These are phyloP conservation scores for Alternaria brassicae DNA, from an alignment of 2,329 filamentous ascomycete species.

Conservation along the genomic window DNA sequence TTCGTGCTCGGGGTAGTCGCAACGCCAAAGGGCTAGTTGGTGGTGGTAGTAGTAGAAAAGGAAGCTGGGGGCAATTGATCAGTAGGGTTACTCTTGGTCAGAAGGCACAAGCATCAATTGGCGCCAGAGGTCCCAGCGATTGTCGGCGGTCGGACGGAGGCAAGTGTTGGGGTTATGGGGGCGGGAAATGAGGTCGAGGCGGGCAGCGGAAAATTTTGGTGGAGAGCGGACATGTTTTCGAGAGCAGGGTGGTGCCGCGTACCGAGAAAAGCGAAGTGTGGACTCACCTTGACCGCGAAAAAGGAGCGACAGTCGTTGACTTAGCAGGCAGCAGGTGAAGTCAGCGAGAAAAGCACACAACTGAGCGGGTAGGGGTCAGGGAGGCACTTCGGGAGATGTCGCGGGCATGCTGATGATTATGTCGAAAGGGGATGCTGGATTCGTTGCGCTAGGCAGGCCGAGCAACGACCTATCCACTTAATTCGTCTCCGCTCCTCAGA, in stretches of 20 bases:
- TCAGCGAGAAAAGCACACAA: conserved; percentile 36
- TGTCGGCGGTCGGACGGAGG: conserved; percentile 21
- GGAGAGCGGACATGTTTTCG: conserved; percentile 36
- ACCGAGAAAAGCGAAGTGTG: conserved; percentile 35
- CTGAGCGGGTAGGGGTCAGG: conserved; percentile 26
- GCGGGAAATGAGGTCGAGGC: conserved; percentile 38
- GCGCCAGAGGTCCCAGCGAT: conserved; percentile 14
- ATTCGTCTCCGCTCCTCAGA: conserved; percentile 36
- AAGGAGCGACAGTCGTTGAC: conserved; percentile 47
- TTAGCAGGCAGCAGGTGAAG: conserved; percentile 36
- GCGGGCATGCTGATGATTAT: conserved; percentile 32
- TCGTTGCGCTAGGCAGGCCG: conserved; percentile 41
- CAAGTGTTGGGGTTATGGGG: conserved; percentile 31
- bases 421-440: conserved; percentile 41
- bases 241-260: conserved; percentile 38
- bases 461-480: conserved; percentile 35
- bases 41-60: conserved; percentile 19
- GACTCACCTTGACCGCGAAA: conserved; percentile 18
- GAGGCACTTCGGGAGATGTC: conserved; percentile 31
- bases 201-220: conserved; percentile 47
- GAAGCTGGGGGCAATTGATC: conserved; percentile 19
- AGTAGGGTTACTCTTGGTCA: conserved; percentile 12
- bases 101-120: conserved; percentile 22
- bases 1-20: conserved; percentile 11
- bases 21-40: conserved; percentile 23